Evolutionary conservation across 1,139 yeast species (phyloP).

Genomic region (Meyerozyma athensensis): DNA sequence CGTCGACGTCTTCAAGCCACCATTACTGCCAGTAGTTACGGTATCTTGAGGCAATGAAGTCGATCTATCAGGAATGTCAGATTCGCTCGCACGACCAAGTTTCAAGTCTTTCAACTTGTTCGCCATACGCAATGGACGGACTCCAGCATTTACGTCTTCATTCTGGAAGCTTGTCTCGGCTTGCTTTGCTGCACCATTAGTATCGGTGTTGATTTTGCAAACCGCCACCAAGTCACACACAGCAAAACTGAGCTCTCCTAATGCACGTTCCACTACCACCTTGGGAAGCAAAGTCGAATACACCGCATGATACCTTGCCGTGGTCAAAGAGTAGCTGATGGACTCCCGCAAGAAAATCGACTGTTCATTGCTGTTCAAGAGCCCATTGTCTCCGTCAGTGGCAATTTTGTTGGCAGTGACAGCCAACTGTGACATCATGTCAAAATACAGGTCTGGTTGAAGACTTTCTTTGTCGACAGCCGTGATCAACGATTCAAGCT

Average conservation of each 20-base stretch:
- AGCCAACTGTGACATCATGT: slow-evolving; percentile 49
- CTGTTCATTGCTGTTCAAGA: slow-evolving; percentile 32
- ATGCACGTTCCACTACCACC: slow-evolving; percentile 69
- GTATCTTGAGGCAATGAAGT: neutral
- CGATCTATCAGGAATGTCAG: neutral
- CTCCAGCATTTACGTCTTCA: slow-evolving; percentile 28
- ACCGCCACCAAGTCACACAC: slow-evolving; percentile 64
- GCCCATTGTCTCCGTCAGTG: slow-evolving; percentile 33
- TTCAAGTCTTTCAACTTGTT: slow-evolving; percentile 30
- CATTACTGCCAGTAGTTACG: neutral
- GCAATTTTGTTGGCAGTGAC: slow-evolving; percentile 47
- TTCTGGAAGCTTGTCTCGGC: slow-evolving; percentile 5
- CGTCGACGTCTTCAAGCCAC: neutral
- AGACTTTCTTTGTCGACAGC: slow-evolving; percentile 30
- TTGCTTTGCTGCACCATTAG: neutral
- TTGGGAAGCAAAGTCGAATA: slow-evolving; percentile 65
- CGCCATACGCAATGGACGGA: slow-evolving; percentile 57
- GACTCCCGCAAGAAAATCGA: slow-evolving; percentile 55
- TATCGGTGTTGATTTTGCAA: slow-evolving; percentile 39
- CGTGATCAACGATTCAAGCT: slow-evolving; percentile 40
- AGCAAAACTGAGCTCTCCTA: slow-evolving; percentile 69
- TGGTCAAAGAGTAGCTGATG: slow-evolving; percentile 70
- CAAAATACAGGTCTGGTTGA: slow-evolving; percentile 46
- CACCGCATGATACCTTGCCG: slow-evolving; percentile 71
- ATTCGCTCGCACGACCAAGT: neutral